Base-by-base conservation (phyloP, 2,329 filamentous ascomycete species). In the Colletotrichum sp. region DNA sequence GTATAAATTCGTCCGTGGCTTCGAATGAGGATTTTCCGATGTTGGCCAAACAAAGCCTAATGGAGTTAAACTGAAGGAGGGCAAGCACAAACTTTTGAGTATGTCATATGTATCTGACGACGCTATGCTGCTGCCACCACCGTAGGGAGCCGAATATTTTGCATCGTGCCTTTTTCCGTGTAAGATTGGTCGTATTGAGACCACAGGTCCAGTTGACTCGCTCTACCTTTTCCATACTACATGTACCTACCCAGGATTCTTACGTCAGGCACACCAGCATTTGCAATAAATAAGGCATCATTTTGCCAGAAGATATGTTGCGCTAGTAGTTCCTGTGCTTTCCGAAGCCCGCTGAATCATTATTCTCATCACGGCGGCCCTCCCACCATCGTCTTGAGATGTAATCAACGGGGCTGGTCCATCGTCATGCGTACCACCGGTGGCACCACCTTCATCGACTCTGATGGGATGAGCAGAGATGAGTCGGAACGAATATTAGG, bases 101-200 rank as follows among this genome's bases (percentile, higher is more conserved):
- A 44, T 1, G 1, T 10, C 39, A 44, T 18, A 18, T 18, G 39
- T 44, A 1, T 44, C 8, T n/a, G 39, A 2, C 8, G 5, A 44
- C 18, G 0, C 18, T n/a, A 0, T 9, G 8, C 39, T 44, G 0
- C 39, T 44, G 16, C 39, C 9, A 44, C 39, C 39, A 6, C 16
- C 0, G 7, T 2, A 44, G 39, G 0, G 8, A 44, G 39, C n/a
- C n/a, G n/a, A n/a, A n/a, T n/a, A n/a, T 10, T 8, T 44, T 44
- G 36, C 8, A 18, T 44, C 36, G 8, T 44, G 16, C 16, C 15
- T 44, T 0, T 44, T 44, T 44, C 16, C 36, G 36, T 10, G 36
- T 44, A 1, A 44, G 16, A 5, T 1, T 44, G 36, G 36, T 44
- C 36, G 6, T 0, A 44, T 39, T 4, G 6, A 16, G 16, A 44